Evolutionary conservation across 768 basidiomycete species (phyloP).

Genomic region (Boletus speciosus): DNA sequence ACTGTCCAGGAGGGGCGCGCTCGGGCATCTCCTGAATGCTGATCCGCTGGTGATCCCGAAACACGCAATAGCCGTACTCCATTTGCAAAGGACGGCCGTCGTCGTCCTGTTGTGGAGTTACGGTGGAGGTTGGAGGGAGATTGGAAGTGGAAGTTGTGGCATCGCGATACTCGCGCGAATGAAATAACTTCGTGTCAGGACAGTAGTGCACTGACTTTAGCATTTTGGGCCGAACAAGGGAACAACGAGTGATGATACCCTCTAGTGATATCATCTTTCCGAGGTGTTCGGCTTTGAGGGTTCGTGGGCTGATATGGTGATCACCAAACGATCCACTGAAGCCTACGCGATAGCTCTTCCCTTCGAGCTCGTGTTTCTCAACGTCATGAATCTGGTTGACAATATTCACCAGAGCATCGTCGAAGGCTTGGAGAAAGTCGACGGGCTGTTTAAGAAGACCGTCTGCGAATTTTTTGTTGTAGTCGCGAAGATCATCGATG

Average conservation of each 20-base stretch:
- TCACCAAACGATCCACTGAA: conserved; percentile 97
- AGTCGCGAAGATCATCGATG: conserved; percentile 92
- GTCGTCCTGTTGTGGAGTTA: conserved; percentile 90
- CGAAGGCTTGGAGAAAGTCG: conserved; percentile 85
- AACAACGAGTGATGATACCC: conserved; percentile 97
- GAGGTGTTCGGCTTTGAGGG: conserved; percentile 81
- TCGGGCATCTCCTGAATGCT: conserved; percentile 99
- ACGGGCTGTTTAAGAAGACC: conserved; percentile 87
- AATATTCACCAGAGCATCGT: conserved; percentile 73
- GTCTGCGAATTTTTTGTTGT: conserved; percentile 82
- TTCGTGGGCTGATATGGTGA: conserved; percentile 94
- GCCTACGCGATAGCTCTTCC: conserved; percentile 82
- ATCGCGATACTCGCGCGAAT: conserved; percentile 89
- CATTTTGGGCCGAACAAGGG: conserved; percentile 98
- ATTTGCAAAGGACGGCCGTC: conserved; percentile 83
- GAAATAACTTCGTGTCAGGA: conserved; percentile 79
- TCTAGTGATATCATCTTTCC: conserved; percentile 97
- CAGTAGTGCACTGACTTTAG: conserved; percentile 95
- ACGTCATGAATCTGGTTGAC: conserved; percentile 72
- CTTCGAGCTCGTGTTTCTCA: conserved; percentile 77
- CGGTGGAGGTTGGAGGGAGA: conserved; percentile 77
- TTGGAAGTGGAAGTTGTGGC: conserved; percentile 84
- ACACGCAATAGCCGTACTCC: conserved; percentile 89
- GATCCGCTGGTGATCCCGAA: conserved; percentile 95
- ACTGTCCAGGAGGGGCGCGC: conserved; percentile 93